These are phyloP conservation scores for Rhytidiadelphus loreus DNA, from an alignment of 225 moss, liverwort and hornwort species.

Conservation along the genomic window DNA sequence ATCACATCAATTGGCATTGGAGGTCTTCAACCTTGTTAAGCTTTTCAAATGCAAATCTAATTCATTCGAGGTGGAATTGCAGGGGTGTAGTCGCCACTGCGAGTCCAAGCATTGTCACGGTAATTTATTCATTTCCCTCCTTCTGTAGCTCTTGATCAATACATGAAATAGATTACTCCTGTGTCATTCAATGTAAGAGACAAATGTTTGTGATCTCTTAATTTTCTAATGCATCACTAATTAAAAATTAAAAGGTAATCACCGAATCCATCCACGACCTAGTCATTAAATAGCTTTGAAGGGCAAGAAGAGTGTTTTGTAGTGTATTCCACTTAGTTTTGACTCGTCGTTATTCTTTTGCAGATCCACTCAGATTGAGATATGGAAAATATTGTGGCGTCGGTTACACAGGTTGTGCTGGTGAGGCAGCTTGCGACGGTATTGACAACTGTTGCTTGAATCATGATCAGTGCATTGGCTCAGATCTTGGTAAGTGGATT, in stretches of 20 bases:
- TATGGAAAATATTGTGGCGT: conserved; percentile 63
- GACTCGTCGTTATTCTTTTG: not conserved
- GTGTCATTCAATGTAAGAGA: not conserved
- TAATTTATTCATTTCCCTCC: not conserved
- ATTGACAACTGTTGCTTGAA: conserved; percentile 41
- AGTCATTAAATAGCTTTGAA: not conserved
- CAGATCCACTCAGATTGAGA: conserved; percentile 34
- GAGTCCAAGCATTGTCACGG: conserved; percentile 18
- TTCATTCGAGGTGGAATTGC: not conserved
- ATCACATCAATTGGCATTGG: not conserved
- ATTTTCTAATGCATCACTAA: not conserved
- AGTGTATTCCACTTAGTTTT: not conserved
- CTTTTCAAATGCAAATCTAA: not conserved
- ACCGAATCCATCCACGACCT: not conserved
- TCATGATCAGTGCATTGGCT: conserved; percentile 48
- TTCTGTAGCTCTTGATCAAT: not conserved
- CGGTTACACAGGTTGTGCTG: conserved; percentile 48
- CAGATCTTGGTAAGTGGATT: conserved; percentile 19
- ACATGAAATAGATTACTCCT: not conserved
- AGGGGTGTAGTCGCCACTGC: conserved; percentile 19
- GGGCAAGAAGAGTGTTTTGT: not conserved
- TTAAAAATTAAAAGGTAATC: not conserved
- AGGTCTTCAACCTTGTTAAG: not conserved
- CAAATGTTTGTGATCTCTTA: not conserved
- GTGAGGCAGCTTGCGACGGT: conserved; percentile 45